Conservation (phyloP, 148 eudicot species). For the Persicaria maculosa region DNA sequence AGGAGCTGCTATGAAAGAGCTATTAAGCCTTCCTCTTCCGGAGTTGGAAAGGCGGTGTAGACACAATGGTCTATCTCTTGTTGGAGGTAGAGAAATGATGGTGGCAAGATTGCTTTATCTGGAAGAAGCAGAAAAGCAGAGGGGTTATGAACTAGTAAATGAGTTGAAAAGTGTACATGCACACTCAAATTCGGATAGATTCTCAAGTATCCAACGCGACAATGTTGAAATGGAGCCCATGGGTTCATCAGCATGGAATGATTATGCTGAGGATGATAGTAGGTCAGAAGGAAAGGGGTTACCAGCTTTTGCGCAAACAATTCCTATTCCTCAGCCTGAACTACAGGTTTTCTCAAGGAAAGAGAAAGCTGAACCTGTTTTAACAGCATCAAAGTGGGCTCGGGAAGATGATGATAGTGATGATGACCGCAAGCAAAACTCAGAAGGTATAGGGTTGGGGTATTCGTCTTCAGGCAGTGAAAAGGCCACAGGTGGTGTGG, state of each 20-base stretch:
- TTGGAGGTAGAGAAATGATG: slow-evolving; percentile 94
- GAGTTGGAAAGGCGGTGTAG: slow-evolving; percentile 98
- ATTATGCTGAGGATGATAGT: slow-evolving; percentile 35
- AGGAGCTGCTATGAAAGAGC: slow-evolving; percentile 83
- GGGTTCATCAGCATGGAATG: slow-evolving; percentile 35
- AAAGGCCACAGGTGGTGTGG: slow-evolving; percentile 46
- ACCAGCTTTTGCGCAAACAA: slow-evolving; percentile 29
- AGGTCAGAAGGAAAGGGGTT: slow-evolving; percentile 29
- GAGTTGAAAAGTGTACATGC: slow-evolving; percentile 54
- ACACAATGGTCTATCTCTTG: slow-evolving; percentile 91
- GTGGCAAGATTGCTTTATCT: slow-evolving; percentile 85
- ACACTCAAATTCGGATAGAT: slow-evolving; percentile 41
- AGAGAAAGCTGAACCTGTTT: slow-evolving; percentile 43
- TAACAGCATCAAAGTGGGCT: slow-evolving; percentile 97
- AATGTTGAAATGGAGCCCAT: slow-evolving; percentile 35
- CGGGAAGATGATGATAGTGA: slow-evolving; percentile 82
- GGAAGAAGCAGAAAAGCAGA: slow-evolving; percentile 92
- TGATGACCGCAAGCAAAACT: slow-evolving; percentile 53
- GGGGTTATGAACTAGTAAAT: slow-evolving; percentile 71
- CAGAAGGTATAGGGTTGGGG: slow-evolving; percentile 63
- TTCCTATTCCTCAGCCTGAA: slow-evolving; percentile 50
- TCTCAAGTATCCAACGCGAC: slow-evolving; percentile 40
- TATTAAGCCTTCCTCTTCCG: slow-evolving; percentile 68
- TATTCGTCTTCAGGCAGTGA: slow-evolving; percentile 98
- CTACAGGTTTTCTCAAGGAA: slow-evolving; percentile 38